These are phyloP conservation scores for Acanthamoeba culbertsoni DNA, from an alignment of 208 protist species.

Conservation along the genomic window DNA sequence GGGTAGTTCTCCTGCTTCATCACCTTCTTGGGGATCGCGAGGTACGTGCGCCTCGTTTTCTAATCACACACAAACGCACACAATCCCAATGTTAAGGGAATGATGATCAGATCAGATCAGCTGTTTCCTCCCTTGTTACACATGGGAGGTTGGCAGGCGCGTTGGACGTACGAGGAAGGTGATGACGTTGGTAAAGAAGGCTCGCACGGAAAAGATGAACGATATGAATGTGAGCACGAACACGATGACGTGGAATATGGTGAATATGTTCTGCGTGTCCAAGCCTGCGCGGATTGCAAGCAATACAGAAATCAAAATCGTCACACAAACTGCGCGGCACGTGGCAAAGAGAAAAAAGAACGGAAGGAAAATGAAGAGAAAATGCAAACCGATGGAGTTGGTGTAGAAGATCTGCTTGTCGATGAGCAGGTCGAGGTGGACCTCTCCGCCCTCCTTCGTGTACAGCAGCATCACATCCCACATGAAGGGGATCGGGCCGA, in stretches of 20 bases:
- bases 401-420: conserved; percentile 56
- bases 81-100: neutral
- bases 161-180: conserved; percentile 6
- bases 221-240: conserved; percentile 35
- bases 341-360: neutral
- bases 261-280: conserved; percentile 48
- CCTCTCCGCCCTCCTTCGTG: neutral
- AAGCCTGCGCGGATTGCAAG: conserved; percentile 18
- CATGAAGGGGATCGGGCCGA: conserved; percentile 39
- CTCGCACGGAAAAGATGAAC: neutral
- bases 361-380: neutral
- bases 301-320: no score
- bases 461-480: neutral
- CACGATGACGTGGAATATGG: neutral
- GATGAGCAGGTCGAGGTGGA: neutral
- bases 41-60: neutral
- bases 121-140: no score
- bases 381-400: neutral
- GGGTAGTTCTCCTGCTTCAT: conserved; percentile 58
- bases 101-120: no score
- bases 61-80: neutral
- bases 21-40: neutral
- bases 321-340: neutral
- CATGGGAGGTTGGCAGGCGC: no score
- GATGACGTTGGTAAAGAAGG: conserved; percentile 36